Evolutionary conservation across 2,329 filamentous ascomycete genomes (phyloP).

Genomic region (Colletotrichum magnum): DNA sequence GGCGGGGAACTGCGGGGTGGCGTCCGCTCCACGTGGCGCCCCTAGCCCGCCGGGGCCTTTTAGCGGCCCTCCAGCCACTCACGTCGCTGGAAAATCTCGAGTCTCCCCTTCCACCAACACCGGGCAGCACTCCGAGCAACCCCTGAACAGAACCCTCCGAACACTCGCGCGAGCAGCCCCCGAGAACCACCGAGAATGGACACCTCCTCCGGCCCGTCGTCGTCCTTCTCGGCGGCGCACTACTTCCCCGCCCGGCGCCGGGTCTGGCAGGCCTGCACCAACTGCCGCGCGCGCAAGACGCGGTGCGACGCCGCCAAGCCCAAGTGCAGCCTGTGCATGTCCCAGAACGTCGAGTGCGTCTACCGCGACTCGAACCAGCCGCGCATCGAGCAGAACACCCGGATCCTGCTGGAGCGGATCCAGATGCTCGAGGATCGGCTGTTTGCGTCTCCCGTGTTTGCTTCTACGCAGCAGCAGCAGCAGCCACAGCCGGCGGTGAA

Average conservation of each 20-base stretch:
- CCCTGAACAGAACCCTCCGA: too few relatives aligned
- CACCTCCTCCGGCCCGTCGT: conserved; percentile 15
- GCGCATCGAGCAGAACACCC: conserved; percentile 48
- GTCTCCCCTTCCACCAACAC: too few relatives aligned
- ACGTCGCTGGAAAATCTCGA: too few relatives aligned
- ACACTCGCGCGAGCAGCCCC: too few relatives aligned
- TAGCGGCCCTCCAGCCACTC: too few relatives aligned
- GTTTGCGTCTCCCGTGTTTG: conserved; percentile 35
- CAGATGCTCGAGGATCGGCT: conserved; percentile 48
- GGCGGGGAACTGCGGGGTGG: too few relatives aligned
- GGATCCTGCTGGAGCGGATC: conserved; percentile 47
- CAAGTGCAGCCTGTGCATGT: conserved; percentile 46
- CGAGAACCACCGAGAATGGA: conserved; percentile 16
- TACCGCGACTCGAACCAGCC: conserved; percentile 48
- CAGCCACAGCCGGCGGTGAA: background rate
- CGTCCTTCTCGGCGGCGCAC: conserved; percentile 35
- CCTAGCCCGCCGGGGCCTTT: too few relatives aligned
- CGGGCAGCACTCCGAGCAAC: too few relatives aligned
- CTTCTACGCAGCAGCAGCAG: conserved; percentile 1
- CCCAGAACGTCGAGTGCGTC: conserved; percentile 48
- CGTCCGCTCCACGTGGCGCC: too few relatives aligned
- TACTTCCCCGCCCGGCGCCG: conserved; percentile 39
- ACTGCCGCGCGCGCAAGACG: conserved; percentile 49
- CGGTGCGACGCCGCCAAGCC: conserved; percentile 49
- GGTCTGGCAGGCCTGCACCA: conserved; percentile 47